These are phyloP conservation scores for Boletus rubescentipes DNA, from an alignment of 768 basidiomycete species.

Conservation along the genomic window DNA sequence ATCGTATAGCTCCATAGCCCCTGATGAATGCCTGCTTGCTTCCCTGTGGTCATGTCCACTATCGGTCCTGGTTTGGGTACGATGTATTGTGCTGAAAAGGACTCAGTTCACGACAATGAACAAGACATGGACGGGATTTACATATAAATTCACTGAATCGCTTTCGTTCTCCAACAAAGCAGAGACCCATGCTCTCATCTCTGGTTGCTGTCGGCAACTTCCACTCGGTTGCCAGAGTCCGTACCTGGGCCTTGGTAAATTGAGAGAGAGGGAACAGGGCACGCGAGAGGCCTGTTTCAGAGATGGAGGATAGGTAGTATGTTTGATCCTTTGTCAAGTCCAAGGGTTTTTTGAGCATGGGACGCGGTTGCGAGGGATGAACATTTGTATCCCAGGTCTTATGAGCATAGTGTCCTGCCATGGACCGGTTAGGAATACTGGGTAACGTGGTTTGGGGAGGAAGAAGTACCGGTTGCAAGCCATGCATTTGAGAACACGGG, in stretches of 20 bases:
- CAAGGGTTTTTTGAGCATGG: conserved; percentile 49
- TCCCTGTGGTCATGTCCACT: conserved; percentile 53
- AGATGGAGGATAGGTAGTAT: conserved; percentile 82
- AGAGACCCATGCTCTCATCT: conserved; percentile 90
- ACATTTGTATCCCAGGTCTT: conserved; percentile 48
- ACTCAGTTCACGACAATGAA: not conserved
- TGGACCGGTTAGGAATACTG: not conserved
- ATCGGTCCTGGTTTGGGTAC: conserved; percentile 68
- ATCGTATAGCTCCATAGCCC: conserved; percentile 88
- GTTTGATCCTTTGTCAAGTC: conserved; percentile 86
- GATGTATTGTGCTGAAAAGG: conserved; percentile 69
- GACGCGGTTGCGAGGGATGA: conserved; percentile 32
- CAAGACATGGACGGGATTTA: conserved; percentile 32
- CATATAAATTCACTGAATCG: conserved; percentile 74
- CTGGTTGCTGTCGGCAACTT: conserved; percentile 70
- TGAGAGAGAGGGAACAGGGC: conserved; percentile 78
- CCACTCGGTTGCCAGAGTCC: conserved; percentile 63
- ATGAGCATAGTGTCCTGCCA: conserved; percentile 81
- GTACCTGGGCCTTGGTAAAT: conserved; percentile 68
- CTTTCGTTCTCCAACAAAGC: conserved; percentile 84
- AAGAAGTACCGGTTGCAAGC: conserved; percentile 73
- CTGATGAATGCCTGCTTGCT: conserved; percentile 55
- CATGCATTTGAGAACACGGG: conserved; percentile 44
- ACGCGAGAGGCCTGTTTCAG: conserved; percentile 60
- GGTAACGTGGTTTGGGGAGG: not conserved